phyloP scores from a whole-genome alignment of 2,329 filamentous ascomycete species.

The Ceratocystis alfenasii region DNA sequence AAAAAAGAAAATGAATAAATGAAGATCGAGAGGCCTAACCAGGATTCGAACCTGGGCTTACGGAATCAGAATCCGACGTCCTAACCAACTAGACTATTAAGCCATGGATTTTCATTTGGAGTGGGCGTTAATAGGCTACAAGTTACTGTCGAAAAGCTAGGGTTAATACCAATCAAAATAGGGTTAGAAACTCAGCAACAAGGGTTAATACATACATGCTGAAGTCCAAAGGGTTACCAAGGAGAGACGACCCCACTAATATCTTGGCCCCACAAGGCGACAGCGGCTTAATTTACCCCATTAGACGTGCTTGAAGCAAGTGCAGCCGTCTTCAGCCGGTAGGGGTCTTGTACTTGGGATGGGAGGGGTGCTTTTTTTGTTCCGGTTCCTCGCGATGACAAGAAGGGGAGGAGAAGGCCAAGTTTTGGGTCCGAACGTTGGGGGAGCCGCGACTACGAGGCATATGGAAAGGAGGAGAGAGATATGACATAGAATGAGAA shows the following conservation, averaged over 20 bases:
- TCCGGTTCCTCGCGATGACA: slow-evolving; percentile 20
- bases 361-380: not conserved
- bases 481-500: not conserved
- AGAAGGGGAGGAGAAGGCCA: not conserved
- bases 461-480: not conserved
- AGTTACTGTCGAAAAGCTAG: fast-evolving
- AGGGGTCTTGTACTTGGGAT: too few species aligned
- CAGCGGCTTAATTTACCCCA: slow-evolving; percentile 19
- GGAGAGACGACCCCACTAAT: not conserved
- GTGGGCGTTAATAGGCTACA: not conserved
- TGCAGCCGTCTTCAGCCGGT: slow-evolving; percentile 19
- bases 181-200: too few species aligned
- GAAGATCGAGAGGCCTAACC: not conserved
- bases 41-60: slow-evolving; percentile 16
- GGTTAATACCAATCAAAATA: too few species aligned
- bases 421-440: slow-evolving; percentile 14
- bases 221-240: too few species aligned
- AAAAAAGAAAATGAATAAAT: not conserved
- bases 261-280: not conserved
- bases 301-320: slow-evolving; percentile 13
- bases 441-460: too few species aligned
- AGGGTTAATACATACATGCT: too few species aligned
- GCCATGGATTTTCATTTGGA: not conserved
- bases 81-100: slow-evolving; percentile 18
- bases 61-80: slow-evolving; percentile 1